Percentiles rank a stretch among this genome's conserved stretches.
Conservation (phyloP, 345 rosid species). For the Orychophragmus violaceus region DNA sequence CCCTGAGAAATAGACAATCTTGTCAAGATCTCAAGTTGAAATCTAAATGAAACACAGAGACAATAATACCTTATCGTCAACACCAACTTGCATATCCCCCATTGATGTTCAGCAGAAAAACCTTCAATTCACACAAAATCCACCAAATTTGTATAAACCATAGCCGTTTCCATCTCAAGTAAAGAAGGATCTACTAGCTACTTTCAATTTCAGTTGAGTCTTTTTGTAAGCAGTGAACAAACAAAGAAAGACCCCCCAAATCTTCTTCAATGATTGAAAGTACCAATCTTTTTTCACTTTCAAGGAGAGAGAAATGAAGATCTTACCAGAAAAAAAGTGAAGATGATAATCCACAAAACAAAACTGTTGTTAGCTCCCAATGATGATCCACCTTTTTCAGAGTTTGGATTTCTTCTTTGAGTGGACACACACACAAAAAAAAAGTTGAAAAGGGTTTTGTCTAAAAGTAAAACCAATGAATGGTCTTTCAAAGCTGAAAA, state of each 20-base stretch:
- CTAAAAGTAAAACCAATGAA: constrained; percentile 4
- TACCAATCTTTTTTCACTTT: constrained; percentile 4
- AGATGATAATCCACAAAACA: constrained; percentile 18
- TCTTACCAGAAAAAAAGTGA: constrained; percentile 24
- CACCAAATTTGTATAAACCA: constrained; percentile 2
- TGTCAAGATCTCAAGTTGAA: constrained; percentile 24
- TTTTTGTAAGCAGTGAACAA: no score
- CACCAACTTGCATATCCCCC: constrained; percentile 53
- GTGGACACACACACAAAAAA: constrained; percentile 10
- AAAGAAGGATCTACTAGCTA: constrained; percentile 25
- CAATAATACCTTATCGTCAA: constrained; percentile 53
- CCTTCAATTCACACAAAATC: constrained; percentile 25
- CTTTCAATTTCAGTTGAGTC: background rate
- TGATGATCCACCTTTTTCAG: constrained; percentile 32
- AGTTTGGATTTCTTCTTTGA: constrained; percentile 12
- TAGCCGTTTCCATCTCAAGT: background rate
- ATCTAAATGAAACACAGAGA: background rate
- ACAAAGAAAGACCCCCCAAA: constrained; percentile 20
- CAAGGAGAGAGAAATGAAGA: background rate
- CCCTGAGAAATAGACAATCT: constrained; percentile 15
- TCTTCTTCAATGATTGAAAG: background rate
- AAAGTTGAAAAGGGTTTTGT: constrained; percentile 14
- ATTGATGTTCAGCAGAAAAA: constrained; percentile 29
- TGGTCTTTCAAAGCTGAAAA: constrained; percentile 16
- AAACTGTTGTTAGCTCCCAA: constrained; percentile 21